phyloP scores from a whole-genome alignment of 2,329 filamentous ascomycete species.

The Verticillium zaregamsianum region DNA sequence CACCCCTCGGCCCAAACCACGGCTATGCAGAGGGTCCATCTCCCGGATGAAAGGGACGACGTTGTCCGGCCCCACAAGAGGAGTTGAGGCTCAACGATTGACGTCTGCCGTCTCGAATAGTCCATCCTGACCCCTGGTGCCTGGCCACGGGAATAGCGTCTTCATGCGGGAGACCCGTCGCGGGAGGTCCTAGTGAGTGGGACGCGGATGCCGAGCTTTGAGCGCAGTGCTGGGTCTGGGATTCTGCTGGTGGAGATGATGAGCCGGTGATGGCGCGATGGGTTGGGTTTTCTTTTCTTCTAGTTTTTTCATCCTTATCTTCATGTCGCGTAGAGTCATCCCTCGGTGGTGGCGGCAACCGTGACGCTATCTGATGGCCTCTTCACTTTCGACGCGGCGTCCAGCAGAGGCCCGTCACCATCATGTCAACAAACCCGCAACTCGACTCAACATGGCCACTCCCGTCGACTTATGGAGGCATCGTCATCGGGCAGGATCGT shows the following conservation, averaged over 20 bases:
- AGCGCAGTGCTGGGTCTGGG: not conserved
- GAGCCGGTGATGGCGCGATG: not conserved
- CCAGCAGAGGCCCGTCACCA: not conserved
- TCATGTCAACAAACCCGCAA: not conserved
- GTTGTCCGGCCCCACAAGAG: not conserved
- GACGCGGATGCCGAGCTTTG: not conserved
- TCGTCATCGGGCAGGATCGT: not conserved
- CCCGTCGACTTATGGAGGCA: not conserved
- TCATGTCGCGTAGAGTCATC: not conserved
- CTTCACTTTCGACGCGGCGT: no score
- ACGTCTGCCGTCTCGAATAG: not conserved
- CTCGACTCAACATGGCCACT: not conserved
- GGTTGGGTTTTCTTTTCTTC: not conserved
- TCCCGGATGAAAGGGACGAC: not conserved
- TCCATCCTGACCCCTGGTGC: not conserved
- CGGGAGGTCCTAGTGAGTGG: not conserved
- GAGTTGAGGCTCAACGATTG: not conserved
- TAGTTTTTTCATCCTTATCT: not conserved
- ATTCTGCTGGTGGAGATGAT: not conserved
- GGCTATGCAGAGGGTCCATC: not conserved
- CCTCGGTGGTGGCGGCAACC: no score
- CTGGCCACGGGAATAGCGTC: not conserved
- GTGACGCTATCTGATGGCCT: no score
- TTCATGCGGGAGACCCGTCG: not conserved
- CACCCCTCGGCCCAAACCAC: not conserved